These are phyloP conservation scores for Ophiostoma sp. DNA, from an alignment of 2,329 filamentous ascomycete species.

Conservation along the genomic window DNA sequence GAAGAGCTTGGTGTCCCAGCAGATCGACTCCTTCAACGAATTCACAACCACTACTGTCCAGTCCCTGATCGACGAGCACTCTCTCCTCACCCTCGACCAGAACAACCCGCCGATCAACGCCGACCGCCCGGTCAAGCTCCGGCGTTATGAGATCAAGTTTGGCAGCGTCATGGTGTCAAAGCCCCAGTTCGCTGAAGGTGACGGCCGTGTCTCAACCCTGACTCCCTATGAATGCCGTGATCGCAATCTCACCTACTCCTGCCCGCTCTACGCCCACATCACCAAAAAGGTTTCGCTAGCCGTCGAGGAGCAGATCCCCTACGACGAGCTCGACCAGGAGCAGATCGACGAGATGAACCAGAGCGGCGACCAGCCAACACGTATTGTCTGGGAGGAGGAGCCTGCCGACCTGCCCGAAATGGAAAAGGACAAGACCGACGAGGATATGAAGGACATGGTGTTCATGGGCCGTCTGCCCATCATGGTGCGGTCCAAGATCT, in stretches of 20 bases:
- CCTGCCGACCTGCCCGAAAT: slow-evolving; percentile 48
- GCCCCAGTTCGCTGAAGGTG: slow-evolving; percentile 87
- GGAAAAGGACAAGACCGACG: slow-evolving; percentile 47
- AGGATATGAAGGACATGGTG: slow-evolving; percentile 63
- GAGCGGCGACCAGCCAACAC: slow-evolving; percentile 54
- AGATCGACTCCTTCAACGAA: slow-evolving; percentile 97
- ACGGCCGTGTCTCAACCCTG: slow-evolving; percentile 78
- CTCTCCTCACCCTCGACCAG: slow-evolving; percentile 86
- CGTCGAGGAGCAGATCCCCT: slow-evolving; percentile 63
- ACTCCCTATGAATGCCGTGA: slow-evolving; percentile 92
- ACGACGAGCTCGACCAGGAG: slow-evolving; percentile 63
- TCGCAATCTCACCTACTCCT: slow-evolving; percentile 92
- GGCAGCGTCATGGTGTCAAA: slow-evolving; percentile 82
- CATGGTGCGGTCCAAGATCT: slow-evolving; percentile 97
- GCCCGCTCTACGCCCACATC: slow-evolving; percentile 84
- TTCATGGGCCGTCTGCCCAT: slow-evolving; percentile 95
- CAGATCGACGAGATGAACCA: slow-evolving; percentile 51
- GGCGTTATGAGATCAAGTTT: slow-evolving; percentile 93
- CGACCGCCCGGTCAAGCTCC: slow-evolving; percentile 64
- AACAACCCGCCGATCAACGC: slow-evolving; percentile 72
- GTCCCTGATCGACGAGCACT: slow-evolving; percentile 89
- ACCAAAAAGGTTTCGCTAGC: slow-evolving; percentile 78
- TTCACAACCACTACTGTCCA: slow-evolving; percentile 93
- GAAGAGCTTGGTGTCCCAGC: slow-evolving; percentile 93
- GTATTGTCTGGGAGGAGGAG: slow-evolving; percentile 57